phyloP scores from a whole-genome alignment of 148 eudicot species.

The Vaccinium vitisidaea region DNA sequence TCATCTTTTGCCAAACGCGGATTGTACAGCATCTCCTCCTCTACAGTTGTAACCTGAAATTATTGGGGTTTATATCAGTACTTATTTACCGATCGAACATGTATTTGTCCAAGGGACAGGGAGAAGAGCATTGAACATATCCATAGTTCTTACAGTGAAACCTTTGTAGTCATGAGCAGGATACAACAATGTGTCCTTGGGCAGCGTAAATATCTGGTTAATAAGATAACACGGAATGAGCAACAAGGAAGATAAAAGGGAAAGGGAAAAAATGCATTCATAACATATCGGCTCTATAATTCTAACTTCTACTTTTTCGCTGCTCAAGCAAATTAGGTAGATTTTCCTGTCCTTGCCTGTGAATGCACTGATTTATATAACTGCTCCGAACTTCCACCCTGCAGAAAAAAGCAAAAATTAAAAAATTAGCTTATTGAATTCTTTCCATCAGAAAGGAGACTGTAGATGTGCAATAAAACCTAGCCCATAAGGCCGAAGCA shows the following conservation, averaged over 20 bases:
- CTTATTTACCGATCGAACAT: not conserved
- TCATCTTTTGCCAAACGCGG: slow-evolving; percentile 89
- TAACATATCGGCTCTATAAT: not conserved
- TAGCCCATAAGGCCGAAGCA: not conserved
- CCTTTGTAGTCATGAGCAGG: slow-evolving; percentile 99
- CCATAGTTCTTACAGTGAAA: slow-evolving; percentile 60
- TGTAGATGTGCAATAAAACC: not conserved
- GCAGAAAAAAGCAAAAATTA: not conserved
- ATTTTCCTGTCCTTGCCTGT: slow-evolving; percentile 54
- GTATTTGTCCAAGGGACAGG: not conserved
- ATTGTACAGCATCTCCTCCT: slow-evolving; percentile 83
- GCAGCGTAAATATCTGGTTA: slow-evolving; percentile 85
- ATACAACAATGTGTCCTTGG: slow-evolving; percentile 76
- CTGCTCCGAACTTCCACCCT: slow-evolving; percentile 91
- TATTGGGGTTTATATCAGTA: slow-evolving; percentile 9
- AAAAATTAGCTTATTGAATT: slow-evolving; percentile 1
- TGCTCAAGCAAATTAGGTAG: not conserved
- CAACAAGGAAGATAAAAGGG: not conserved
- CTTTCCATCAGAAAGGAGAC: not conserved
- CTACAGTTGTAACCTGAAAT: slow-evolving; percentile 84
- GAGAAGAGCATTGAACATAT: slow-evolving; percentile 5
- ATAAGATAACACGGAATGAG: slow-evolving; percentile 18
- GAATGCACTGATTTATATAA: slow-evolving; percentile 90
- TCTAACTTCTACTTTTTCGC: not conserved
- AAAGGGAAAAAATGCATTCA: not conserved